Evolutionary conservation across 768 basidiomycete genomes (phyloP).

Genomic region (Leucosporidium creatinivorum): DNA sequence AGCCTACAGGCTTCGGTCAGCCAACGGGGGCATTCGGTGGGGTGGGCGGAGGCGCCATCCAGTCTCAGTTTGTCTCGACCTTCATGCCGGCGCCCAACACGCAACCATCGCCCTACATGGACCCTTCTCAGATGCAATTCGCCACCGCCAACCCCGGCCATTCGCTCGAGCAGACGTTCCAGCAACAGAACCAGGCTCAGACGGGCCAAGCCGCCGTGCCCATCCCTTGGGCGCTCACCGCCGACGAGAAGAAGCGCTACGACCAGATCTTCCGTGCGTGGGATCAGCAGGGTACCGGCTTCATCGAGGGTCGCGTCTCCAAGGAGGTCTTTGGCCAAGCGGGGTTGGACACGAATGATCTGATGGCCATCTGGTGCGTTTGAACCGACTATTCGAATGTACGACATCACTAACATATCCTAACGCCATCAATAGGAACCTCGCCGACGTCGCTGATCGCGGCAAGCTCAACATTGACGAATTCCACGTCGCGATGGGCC

Average conservation of each 20-base stretch:
- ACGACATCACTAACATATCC: conserved; percentile 5
- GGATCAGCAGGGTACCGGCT: conserved; percentile 73
- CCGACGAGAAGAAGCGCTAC: conserved; percentile 91
- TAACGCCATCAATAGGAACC: conserved; percentile 53
- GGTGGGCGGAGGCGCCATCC: conserved; percentile 16
- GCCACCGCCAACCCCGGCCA: conserved; percentile 3
- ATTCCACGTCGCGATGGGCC: conserved; percentile 96
- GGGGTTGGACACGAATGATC: conserved; percentile 76
- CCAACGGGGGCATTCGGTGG: conserved; percentile 3
- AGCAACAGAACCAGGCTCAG: conserved; percentile 41
- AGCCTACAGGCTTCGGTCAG: conserved; percentile 5
- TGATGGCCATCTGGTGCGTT: conserved; percentile 84
- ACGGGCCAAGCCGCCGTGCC: conserved; percentile 59
- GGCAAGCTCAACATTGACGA: conserved; percentile 93
- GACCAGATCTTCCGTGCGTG: conserved; percentile 96
- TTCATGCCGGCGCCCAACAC: conserved; percentile 62
- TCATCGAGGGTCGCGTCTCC: conserved; percentile 75
- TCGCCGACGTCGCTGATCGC: conserved; percentile 86
- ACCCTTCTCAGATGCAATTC: conserved; percentile 25
- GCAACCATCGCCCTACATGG: conserved; percentile 18
- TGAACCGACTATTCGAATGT: not conserved
- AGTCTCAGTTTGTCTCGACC: conserved; percentile 42
- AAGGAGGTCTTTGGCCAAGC: conserved; percentile 90
- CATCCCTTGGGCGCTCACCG: conserved; percentile 77
- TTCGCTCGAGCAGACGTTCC: conserved; percentile 28